Base-by-base conservation (phyloP, 164 flowering plant genomes). In the Nelumbo lutea region DNA sequence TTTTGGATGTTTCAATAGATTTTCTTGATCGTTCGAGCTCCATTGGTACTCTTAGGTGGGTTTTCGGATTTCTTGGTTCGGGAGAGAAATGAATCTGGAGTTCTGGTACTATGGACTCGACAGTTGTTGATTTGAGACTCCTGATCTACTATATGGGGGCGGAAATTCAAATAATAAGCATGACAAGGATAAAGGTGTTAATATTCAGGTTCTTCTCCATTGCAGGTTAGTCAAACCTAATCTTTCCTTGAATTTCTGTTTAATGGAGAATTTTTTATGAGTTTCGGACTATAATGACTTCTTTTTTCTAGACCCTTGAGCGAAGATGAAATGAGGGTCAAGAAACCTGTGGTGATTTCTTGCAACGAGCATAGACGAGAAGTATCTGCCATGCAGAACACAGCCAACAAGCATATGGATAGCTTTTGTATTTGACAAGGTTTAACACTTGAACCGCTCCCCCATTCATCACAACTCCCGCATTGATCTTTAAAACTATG, bases 401-500 rank as follows among this genome's bases (percentile, higher is more conserved):
- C 93, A 64, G 97, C 98, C 51, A 90, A 86, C 79, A 93, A 93
- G 83, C 99, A 90, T 80, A 96, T 93, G 70, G 99, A 96, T 73
- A 85, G 85, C 91, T 39, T 96, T 96, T 77, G 79, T 77, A n/a
- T 96, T 96, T 75, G 98, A 96, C 73, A 96, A 86, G 99, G 99
- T 95, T 62, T 69, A 77, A 1, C 77, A 13, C 45, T 59, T 47
- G 5, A 9, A 27, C 40, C 3, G 11, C 44, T 51, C 0, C 14
- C 15, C 15, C 10, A 42, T 43, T 44, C 8, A 4, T 67, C 27
- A 14, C 3, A 67, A 42, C 6, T 41, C 40, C 4, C 56, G 47
- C 61, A 13, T 4, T 42, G 40, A 13, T 9, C 59, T 2, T 58
- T 14, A 4, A 9, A 41, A 41, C 1, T 9, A 61, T 42, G 3